Evolutionary conservation across 2,329 filamentous ascomycete species (phyloP).

Genomic region (Pseudogymnoascus sp.): DNA sequence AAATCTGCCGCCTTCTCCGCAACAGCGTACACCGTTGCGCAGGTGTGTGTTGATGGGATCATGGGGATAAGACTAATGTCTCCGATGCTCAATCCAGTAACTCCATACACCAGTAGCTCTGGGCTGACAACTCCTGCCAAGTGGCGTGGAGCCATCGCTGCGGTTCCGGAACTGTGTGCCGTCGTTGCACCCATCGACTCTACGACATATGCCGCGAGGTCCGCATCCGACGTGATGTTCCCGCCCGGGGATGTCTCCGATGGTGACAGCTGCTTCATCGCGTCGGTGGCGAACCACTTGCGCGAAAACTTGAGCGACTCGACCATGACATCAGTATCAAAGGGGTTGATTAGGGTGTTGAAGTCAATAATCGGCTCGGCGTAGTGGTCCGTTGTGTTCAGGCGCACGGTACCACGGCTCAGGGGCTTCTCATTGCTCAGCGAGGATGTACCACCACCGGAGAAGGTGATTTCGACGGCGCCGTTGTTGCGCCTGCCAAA

Average conservation of each 20-base stretch:
- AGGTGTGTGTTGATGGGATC: constrained; percentile 14
- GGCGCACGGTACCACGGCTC: constrained; percentile 29
- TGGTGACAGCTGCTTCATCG: constrained; percentile 24
- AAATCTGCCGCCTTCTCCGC: constrained; percentile 13
- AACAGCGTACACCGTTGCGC: constrained; percentile 12
- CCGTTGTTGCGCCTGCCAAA: constrained; percentile 20
- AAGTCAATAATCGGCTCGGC: constrained; percentile 28
- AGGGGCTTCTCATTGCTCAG: constrained; percentile 28
- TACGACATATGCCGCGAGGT: constrained; percentile 22
- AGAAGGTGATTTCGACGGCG: constrained; percentile 27
- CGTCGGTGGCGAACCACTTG: constrained; percentile 17
- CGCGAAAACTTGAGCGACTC: constrained; percentile 20
- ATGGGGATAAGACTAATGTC: constrained; percentile 20
- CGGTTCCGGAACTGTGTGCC: constrained; percentile 29
- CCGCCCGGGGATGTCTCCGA: constrained; percentile 26
- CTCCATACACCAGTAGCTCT: constrained; percentile 15
- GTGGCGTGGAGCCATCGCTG: constrained; percentile 13
- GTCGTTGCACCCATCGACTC: constrained; percentile 29
- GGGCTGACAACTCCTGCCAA: constrained; percentile 16
- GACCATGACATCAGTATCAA: constrained; percentile 31
- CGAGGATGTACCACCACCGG: constrained; percentile 16
- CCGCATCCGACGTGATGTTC: constrained; percentile 19
- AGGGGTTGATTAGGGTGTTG: constrained; percentile 29
- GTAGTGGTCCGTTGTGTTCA: constrained; percentile 22
- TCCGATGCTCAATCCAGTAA: constrained; percentile 13